Base-by-base conservation (phyloP, 495 filamentous ascomycete species). In the Trichoderma gamsii region DNA sequence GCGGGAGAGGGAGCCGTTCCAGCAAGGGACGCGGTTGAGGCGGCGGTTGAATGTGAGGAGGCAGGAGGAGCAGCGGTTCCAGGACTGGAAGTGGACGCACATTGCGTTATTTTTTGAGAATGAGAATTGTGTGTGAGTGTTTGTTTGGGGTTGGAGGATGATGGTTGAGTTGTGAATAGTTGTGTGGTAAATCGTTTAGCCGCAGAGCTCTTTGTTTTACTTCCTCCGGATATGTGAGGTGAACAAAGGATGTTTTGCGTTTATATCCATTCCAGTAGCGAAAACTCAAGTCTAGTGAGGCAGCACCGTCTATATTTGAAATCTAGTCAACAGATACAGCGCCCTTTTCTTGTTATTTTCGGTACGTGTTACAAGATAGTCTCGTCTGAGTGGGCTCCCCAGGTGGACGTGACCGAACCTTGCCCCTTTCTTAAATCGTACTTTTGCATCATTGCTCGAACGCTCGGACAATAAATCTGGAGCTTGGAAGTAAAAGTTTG, bases 21-120 rank as follows among this genome's bases (percentile, higher is more conserved):
- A 61, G 56, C 56, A 61, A 25, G 56, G 56, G 23, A 61, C 56
- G 56, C 56, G 56, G 27, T 61, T 61, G 56, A 23, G 9, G 56
- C 56, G 56, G 56, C 56, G 56, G 27, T 61, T 61, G 56, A 61
- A 61, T 5, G 56, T 61, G 56, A 61, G 56, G 56, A 61, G 27
- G 56, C 56, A 61, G 23, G 56, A 61, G 56, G 56, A 61, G 56
- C 56, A 61, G 56, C 56, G 56, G 56, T 61, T 61, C 56, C 56
- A 61, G 56, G 56, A 61, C 56, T 61, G 56, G 27, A 61, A 61
- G 56, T 61, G 56, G 4, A 61, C 56, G 27, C 56, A 61, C 56
- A 61, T 61, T 12, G 25, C 25, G 49, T 9, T 9, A 0, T 11
- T 25, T 35, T 27, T 27, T 61, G 49, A 23, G 18, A 0, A 1